phyloP scores from a whole-genome alignment of 179 eudicot genomes.

The Dionaea muscipula region DNA sequence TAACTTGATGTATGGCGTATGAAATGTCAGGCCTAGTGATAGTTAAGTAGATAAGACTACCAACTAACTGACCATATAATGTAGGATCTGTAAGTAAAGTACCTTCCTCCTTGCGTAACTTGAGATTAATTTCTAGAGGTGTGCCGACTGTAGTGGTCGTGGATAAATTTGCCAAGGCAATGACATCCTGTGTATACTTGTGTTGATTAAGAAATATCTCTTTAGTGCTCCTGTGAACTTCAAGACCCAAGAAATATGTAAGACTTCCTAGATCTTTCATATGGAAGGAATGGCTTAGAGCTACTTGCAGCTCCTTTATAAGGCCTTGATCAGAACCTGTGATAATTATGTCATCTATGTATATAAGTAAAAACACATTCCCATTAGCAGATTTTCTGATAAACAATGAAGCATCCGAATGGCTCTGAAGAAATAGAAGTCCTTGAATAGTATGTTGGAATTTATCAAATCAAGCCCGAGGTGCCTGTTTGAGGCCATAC shows the following conservation, averaged over 20 bases:
- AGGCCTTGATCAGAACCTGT: neutral
- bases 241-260: neutral
- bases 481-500: neutral
- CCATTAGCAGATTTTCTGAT: neutral
- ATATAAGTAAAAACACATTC: neutral
- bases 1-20: neutral
- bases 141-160: neutral
- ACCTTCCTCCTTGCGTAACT: neutral
- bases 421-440: too few species aligned
- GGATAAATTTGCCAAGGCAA: neutral
- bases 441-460: neutral
- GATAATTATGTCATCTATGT: neutral
- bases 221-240: neutral
- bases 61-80: neutral
- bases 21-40: too few species aligned
- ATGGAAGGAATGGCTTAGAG: neutral
- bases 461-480: neutral
- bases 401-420: neutral
- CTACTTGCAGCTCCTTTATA: neutral
- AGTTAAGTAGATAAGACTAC: neutral
- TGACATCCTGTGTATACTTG: neutral
- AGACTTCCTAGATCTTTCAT: slow-evolving; percentile 5
- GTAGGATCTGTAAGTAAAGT: neutral
- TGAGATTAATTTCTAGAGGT: neutral
- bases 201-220: neutral